Evolutionary conservation across 1,284 basidiomycete genomes (phyloP).

Genomic region (Ustilago shanxiensis): DNA sequence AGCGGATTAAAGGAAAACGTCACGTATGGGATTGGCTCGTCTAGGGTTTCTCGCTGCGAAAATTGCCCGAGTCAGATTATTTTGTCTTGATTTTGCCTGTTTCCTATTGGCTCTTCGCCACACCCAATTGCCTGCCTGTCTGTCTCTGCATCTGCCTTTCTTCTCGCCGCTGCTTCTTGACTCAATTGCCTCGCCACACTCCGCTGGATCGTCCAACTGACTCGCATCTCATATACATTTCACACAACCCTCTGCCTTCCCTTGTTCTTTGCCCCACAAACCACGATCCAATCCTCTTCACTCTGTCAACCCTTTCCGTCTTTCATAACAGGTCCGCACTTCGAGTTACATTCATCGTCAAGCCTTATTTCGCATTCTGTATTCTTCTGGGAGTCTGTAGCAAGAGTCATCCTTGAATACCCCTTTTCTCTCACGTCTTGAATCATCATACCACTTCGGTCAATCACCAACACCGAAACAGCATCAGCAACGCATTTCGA

Average conservation of each 20-base stretch:
- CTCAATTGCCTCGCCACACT: background rate
- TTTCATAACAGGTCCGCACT: slow-evolving; percentile 24
- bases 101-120: slow-evolving; percentile 38
- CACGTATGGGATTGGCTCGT: slow-evolving; percentile 17
- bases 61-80: slow-evolving; percentile 37
- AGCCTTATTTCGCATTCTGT: slow-evolving; percentile 30
- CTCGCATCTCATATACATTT: slow-evolving; percentile 14
- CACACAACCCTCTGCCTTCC: background rate
- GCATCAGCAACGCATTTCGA: slow-evolving; percentile 80
- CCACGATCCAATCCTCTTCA: too few species aligned
- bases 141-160: background rate
- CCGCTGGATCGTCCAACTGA: slow-evolving; percentile 20
- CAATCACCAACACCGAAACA: background rate
- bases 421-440: slow-evolving; percentile 16
- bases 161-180: background rate
- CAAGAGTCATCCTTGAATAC: slow-evolving; percentile 43
- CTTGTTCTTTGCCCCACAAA: background rate
- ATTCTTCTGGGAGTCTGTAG: slow-evolving; percentile 37
- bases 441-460: slow-evolving; percentile 17
- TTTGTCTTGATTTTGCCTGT: slow-evolving; percentile 13
- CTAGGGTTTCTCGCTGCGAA: background rate
- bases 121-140: background rate
- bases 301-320: background rate
- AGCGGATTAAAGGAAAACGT: slow-evolving; percentile 6
- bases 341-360: slow-evolving; percentile 39